Evolutionary conservation across 2,329 filamentous ascomycete species (phyloP), one percentile per base, ranked within the genome.

Genomic region (Claviceps quebecensis): DNA sequence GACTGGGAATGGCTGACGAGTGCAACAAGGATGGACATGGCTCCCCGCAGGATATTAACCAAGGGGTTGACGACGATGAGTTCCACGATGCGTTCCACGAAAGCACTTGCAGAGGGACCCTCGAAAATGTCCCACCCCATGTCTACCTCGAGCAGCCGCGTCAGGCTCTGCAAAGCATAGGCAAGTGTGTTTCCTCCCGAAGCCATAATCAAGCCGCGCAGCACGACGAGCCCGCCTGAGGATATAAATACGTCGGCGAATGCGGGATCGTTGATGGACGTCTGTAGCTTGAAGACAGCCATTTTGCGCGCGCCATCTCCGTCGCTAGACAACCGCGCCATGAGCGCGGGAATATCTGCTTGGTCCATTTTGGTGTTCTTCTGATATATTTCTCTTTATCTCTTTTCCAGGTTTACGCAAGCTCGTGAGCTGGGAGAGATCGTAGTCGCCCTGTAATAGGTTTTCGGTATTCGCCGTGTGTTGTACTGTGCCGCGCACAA

Each of bases 201-300:
- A 57, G 81, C 80, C 74, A 97, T 81, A 56, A 93, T 88, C 50
- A 97, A 75, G 52, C 86, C 82, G 50, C 88, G 81, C 60, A 98
- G 72, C 58, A 91, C 82, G 58, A 82, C 76, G 57, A 97, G 75
- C 4, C 93, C 93, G 52, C 89, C 89, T 48, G 89, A 86, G 49
- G 85, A 82, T 55, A 97, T 95, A 71, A 98, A 98, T 60, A 94
- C 83, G 67, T 97, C 93, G 61, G 93, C 93, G 67, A 97, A 97
- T 48, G 89, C 86, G 26, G 91, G 91, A 69, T 98, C 93, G 65
- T 90, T 91, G 68, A 98, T 95, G 56, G 87, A 89, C 56, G 80
- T 84, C 69, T 98, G 93, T 57, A 98, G 81, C 72, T 96, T 96
- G 78, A 98, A 98, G 55, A 94, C 93, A 54, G 93, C 93, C 87